These are phyloP conservation scores for Penicillium parvum DNA, from an alignment of 495 filamentous ascomycete genomes.

Conservation along the genomic window DNA sequence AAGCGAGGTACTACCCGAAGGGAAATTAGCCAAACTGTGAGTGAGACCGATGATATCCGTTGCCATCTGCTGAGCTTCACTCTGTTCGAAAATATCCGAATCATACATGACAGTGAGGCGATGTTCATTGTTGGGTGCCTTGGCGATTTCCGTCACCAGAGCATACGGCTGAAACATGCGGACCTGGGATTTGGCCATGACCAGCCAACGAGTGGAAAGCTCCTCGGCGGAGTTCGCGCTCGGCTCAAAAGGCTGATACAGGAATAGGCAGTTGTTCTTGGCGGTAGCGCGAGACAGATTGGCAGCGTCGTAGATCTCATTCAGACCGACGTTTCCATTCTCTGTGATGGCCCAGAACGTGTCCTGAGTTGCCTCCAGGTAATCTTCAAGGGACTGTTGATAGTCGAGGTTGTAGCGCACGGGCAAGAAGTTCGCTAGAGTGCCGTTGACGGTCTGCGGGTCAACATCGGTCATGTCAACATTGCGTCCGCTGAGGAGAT, in stretches of 20 bases:
- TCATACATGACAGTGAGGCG: constrained; percentile 9
- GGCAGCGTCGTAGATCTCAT: constrained; percentile 11
- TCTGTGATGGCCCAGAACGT: constrained; percentile 20
- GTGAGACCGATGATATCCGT: too few relatives aligned
- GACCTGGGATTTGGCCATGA: constrained; percentile 16
- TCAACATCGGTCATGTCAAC: constrained; percentile 15
- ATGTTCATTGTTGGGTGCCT: not conserved
- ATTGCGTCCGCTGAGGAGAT: constrained; percentile 22
- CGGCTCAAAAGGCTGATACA: constrained; percentile 21
- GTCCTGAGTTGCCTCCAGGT: constrained; percentile 8
- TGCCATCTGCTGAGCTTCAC: not conserved
- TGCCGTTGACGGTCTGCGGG: constrained; percentile 24
- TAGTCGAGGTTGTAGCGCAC: constrained; percentile 9
- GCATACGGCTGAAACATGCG: constrained; percentile 14
- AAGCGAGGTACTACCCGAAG: too few relatives aligned
- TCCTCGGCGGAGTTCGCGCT: constrained; percentile 3
- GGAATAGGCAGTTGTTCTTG: constrained; percentile 9
- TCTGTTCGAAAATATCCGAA: constrained; percentile 1
- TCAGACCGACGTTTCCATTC: constrained; percentile 10
- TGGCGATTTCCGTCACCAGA: constrained; percentile 13
- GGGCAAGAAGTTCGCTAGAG: constrained; percentile 20
- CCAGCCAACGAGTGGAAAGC: constrained; percentile 9
- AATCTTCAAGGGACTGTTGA: not conserved
- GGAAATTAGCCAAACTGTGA: too few relatives aligned
- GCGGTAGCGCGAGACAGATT: not conserved